Conservation (phyloP, 257 asterid genomes). For the Jacaranda copaia region DNA sequence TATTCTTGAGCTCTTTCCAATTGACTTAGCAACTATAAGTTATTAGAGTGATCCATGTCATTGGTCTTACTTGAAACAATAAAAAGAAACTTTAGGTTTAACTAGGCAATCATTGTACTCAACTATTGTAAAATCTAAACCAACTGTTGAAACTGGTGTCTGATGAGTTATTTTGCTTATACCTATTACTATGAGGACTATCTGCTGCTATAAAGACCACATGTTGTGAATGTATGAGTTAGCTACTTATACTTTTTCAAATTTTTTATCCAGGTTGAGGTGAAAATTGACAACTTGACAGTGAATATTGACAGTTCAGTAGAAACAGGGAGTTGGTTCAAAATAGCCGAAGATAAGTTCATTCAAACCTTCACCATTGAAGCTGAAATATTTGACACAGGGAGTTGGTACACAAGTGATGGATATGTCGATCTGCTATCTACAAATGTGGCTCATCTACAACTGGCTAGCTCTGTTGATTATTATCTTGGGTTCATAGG, state of each 20-base stretch:
- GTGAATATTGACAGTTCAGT: constrained; percentile 44
- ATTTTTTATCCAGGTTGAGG: constrained; percentile 54
- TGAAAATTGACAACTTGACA: constrained; percentile 51
- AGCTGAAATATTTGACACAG: constrained; percentile 61
- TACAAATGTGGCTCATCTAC: constrained; percentile 47
- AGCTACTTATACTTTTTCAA: not conserved
- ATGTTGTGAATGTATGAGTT: not conserved
- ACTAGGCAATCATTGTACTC: too few relatives aligned
- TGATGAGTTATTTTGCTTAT: too few relatives aligned
- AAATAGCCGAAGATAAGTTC: constrained; percentile 33
- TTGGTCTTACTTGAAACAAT: too few relatives aligned
- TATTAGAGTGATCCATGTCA: too few relatives aligned
- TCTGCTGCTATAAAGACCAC: too few relatives aligned
- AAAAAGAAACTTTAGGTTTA: too few relatives aligned
- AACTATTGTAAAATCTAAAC: too few relatives aligned
- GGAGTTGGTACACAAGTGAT: constrained; percentile 42
- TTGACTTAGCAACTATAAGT: too few relatives aligned
- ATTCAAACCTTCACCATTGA: constrained; percentile 51
- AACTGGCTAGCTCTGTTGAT: constrained; percentile 47
- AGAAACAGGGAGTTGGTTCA: constrained; percentile 37
- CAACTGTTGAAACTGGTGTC: too few relatives aligned
- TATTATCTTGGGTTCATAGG: constrained; percentile 60
- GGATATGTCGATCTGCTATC: constrained; percentile 49
- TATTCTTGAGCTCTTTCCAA: too few relatives aligned
- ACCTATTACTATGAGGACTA: too few relatives aligned